Conservation (phyloP, 176 grass and related monocot species). For the Musa schizocarpa region DNA sequence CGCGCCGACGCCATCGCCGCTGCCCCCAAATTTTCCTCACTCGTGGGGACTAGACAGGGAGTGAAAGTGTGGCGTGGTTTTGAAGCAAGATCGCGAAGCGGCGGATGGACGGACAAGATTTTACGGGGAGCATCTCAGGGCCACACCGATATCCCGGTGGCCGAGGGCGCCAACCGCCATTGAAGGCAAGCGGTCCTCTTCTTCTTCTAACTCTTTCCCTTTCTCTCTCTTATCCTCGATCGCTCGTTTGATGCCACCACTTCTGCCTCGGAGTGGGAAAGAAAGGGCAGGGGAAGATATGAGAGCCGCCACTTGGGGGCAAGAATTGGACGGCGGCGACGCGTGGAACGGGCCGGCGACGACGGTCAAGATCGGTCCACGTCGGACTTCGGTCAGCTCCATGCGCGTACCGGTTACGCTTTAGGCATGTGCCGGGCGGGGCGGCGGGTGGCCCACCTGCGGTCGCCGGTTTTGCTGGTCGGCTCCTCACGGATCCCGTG, state of each 20-base stretch:
- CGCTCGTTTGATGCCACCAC: background rate
- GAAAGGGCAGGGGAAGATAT: background rate
- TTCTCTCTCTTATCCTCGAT: background rate
- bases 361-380: background rate
- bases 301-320: background rate
- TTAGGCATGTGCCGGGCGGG: background rate
- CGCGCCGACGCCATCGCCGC: constrained; percentile 25
- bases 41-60: no score
- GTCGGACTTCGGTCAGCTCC: background rate
- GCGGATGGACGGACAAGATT: background rate
- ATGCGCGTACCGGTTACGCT: constrained; percentile 11
- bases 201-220: background rate
- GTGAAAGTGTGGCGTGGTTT: background rate
- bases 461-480: no score
- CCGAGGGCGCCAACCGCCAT: background rate
- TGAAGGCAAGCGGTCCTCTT: background rate
- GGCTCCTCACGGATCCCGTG: no score
- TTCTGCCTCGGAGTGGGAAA: background rate
- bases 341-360: background rate
- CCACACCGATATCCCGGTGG: background rate
- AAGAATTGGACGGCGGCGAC: background rate
- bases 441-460: background rate
- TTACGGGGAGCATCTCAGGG: background rate
- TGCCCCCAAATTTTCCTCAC: background rate
- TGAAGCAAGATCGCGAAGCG: background rate